Conservation (phyloP, 106 monocot species). For the Hemerocallis citrina region DNA sequence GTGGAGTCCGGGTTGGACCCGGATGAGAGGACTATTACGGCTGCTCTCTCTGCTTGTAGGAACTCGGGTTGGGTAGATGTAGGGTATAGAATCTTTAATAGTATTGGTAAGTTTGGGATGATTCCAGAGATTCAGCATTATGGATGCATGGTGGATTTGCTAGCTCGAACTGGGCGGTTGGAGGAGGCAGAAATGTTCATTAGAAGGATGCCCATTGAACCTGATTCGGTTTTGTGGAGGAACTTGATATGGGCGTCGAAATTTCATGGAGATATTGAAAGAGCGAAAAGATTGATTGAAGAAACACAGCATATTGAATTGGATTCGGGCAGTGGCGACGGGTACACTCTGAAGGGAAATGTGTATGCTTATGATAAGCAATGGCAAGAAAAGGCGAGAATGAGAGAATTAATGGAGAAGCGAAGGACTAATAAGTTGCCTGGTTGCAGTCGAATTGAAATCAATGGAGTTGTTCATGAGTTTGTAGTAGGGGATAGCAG, state of each 20-base stretch:
- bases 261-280: constrained; percentile 23
- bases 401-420: constrained; percentile 15
- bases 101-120: constrained; percentile 18
- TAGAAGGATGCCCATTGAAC: constrained; percentile 29
- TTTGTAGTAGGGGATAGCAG: constrained; percentile 32
- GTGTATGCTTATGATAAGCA: constrained; percentile 19
- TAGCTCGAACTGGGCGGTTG: constrained; percentile 30
- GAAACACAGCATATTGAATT: constrained; percentile 11
- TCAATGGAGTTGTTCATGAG: constrained; percentile 41
- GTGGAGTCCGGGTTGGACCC: constrained; percentile 17
- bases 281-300: constrained; percentile 21
- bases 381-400: constrained; percentile 21
- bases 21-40: constrained; percentile 31
- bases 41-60: constrained; percentile 33
- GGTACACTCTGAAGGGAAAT: constrained; percentile 21
- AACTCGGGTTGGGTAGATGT: constrained; percentile 31
- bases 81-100: constrained; percentile 33
- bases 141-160: constrained; percentile 54
- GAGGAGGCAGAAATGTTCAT: constrained; percentile 33
- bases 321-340: constrained; percentile 13
- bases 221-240: constrained; percentile 38
- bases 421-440: constrained; percentile 19
- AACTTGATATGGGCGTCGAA: constrained; percentile 39
- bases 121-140: constrained; percentile 44
- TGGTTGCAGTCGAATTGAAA: constrained; percentile 38